Evolutionary conservation across 1,139 yeast species (phyloP), one percentile per base, ranked within the genome.

Genomic region (Hansenula lynferdii): DNA sequence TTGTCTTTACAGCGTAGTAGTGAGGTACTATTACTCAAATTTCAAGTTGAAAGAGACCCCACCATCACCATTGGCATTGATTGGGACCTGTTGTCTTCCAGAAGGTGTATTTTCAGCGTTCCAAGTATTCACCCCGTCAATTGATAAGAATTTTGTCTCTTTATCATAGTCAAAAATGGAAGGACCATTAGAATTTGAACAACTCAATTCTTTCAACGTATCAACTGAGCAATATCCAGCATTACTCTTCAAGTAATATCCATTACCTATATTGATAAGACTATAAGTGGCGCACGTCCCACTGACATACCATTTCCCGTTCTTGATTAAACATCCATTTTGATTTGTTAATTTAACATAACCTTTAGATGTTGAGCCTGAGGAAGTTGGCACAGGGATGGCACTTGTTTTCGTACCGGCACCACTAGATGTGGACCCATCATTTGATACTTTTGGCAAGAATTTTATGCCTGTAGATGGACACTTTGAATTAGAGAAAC

Each of bases 271-370:
- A 39, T 77, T 64, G 15, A 69, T 51, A 17, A 77, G 50, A 16
- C 70, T 68, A 62, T 71, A 87, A 4, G 84, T 79, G 3, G 96
- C 97, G 62, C 97, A 90, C 1, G 95, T 80, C 1, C 97, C 97
- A 27, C 77, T 70, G 7, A 72, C 62, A 62, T 82, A 86, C 90
- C 95, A 89, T 50, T 78, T 75, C 6, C 97, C 97, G 53, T 78
- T 85, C 44, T 84, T 76, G 51, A 89, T 90, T 41, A 90, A 65
- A 63, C 96, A 87, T 3, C 96, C 96, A 6, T 69, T 57, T 40
- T 79, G 73, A 14, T 69, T 75, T 20, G 72, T 62, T 20, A 82
- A 64, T 46, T 70, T 75, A 33, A 89, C 60, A 50, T 62, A 67
- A 11, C 56, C 61, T 3, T 64, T 56, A 22, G 62, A 58, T 1